Conservation (phyloP, 305 asterid species). For the Caryopteris hybrid region DNA sequence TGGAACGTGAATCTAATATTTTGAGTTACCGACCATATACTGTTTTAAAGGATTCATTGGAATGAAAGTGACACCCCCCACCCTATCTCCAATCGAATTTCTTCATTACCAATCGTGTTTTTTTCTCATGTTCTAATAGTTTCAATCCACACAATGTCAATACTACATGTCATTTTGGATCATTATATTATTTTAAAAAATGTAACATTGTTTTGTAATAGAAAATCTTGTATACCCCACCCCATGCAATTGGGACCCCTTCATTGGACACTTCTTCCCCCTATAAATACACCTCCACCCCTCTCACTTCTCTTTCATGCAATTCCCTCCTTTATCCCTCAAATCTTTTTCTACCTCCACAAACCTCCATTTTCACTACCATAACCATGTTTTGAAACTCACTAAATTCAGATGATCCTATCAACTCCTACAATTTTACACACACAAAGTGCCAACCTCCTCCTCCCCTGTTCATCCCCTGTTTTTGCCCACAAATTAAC, state of each 20-base stretch:
- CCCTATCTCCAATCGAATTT: too few relatives aligned
- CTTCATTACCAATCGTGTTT: neutral
- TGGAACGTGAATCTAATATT: too few relatives aligned
- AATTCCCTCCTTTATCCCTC: slow-evolving; percentile 25
- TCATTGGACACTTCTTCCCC: slow-evolving; percentile 22
- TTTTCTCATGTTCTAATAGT: too few relatives aligned
- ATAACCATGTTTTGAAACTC: neutral
- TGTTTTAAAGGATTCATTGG: too few relatives aligned
- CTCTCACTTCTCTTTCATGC: slow-evolving; percentile 54
- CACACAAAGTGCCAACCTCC: neutral
- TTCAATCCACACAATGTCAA: too few relatives aligned
- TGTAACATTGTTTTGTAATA: neutral
- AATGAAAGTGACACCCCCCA: too few relatives aligned
- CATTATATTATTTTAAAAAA: too few relatives aligned
- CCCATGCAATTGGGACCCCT: slow-evolving; percentile 14
- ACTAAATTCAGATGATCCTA: slow-evolving; percentile 1
- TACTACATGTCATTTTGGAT: too few relatives aligned
- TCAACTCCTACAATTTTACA: neutral
- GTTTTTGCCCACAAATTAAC: too few relatives aligned
- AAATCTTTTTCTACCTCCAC: slow-evolving; percentile 1
- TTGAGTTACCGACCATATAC: too few relatives aligned
- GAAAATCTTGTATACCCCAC: neutral
- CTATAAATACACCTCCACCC: slow-evolving; percentile 60
- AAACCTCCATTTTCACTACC: too few relatives aligned
- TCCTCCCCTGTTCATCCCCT: slow-evolving; percentile 34